Evolutionary conservation across 192 early-diverging fungal genomes (phyloP), one percentile per base, ranked within the genome.

Genomic region (Coemansia sp.): DNA sequence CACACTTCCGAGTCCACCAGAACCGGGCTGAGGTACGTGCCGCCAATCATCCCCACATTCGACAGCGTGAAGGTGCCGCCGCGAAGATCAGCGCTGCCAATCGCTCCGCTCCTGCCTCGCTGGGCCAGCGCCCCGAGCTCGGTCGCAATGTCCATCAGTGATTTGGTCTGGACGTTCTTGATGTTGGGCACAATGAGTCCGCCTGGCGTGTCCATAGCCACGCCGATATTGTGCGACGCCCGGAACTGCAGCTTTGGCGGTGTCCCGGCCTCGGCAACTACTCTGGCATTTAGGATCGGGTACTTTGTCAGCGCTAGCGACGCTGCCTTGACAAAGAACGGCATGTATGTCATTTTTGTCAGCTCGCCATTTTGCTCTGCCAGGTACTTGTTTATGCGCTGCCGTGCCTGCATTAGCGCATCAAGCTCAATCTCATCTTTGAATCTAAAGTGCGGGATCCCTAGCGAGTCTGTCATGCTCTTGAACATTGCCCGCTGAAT

Each of bases 401-500:
- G 58, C 1, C 94, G 87, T 31, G 87, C 86, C 9, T 68, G 74
- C 49, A 87, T 82, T 8, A 85, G 76, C 9, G 85, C 79, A 66
- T 96, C 87, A 20, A 97, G 67, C 40, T 85, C 74, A 61, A 97
- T 89, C 64, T 95, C 92, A 60, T 98, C 97, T 34, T 89, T 87
- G 85, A 87, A 98, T 14, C 93, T 88, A 82, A 98, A 94, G 76
- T 98, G 95, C 1, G 97, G 97, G 49, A 98, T 96, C 2, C 82
- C 44, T 4, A 96, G 86, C 3, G 97, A 95, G 38, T 87, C 86
- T 7, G 97, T 93, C 95, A 98, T 98, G 28, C 80, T 80, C 66
- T 91, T 92, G 86, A 93, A 98, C 97, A 98, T 98, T 67, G 91
- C 91, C 62, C 94, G 93, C 83, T 97, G 94, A 46, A 95, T 90